Base-by-base conservation (phyloP, 2,329 filamentous ascomycete genomes). In the Calonectria pseudoreteaudii region DNA sequence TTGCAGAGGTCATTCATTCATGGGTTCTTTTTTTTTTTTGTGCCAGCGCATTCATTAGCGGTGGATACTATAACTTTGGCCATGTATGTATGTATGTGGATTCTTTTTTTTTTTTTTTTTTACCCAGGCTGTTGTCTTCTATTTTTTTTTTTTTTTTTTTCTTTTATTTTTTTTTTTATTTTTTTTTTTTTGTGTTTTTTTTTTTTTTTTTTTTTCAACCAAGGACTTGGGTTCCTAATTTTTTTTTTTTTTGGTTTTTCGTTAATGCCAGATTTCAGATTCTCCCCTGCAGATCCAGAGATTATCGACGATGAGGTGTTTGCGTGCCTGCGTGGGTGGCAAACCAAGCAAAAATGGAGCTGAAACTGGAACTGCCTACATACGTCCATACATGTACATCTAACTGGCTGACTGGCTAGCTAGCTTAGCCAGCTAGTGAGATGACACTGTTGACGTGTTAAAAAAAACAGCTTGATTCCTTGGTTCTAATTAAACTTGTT, bases 261-360 rank as follows among this genome's bases (percentile, higher is more conserved):
- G n/a, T 62, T 62, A 38, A 38, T 62, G 56, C 56, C 56, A 62
- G 56, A 62, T 41, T 62, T 28, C 41, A n/a, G 41, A 44, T 44
- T 44, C n/a, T 16, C 26, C 56, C 56, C 56, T 62, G 56, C 56
- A 62, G 56, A 14, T 38, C 14, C 34, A 62, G 56, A 62, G 56
- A 36, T 18, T 62, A 62, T 62, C 56, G 56, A 34, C 34, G 56
- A 62, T 62, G 56, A 62, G 56, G 56, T 62, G 56, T 41, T 62
- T 62, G 52, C 16, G 26, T 47, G 44, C 44, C 44, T 47, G 44
- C 41, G 41, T 44, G 41, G 34, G 56, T 62, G 56, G 56, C 34
- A 36, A 41, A 23, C 2, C n/a, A 26, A 34, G 18, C 41, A 44
- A n/a, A n/a, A n/a, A 20, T n/a, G 41, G 41, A 44, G 41, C 41